Conservation (phyloP, 2,329 filamentous ascomycete genomes). For the Didymella pomorum region DNA sequence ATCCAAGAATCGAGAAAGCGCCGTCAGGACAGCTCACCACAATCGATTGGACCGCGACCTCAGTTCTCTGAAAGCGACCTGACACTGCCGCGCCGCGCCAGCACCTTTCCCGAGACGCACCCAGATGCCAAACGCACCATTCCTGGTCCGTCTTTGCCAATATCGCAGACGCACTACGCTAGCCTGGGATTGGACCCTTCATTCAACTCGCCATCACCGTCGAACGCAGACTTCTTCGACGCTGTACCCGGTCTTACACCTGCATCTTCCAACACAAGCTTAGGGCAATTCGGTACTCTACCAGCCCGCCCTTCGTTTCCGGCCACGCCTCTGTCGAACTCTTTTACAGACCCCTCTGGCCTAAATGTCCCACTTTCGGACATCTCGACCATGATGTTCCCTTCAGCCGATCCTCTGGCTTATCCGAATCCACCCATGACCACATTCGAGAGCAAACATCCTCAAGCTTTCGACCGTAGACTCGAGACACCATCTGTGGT, state of each 20-base stretch:
- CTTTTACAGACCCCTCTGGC: slow-evolving; percentile 42
- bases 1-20: slow-evolving; percentile 47
- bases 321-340: slow-evolving; percentile 39
- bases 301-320: slow-evolving; percentile 42
- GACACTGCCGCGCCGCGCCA: slow-evolving; percentile 41
- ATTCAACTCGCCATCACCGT: slow-evolving; percentile 38
- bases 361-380: slow-evolving; percentile 66
- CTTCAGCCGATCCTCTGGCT: slow-evolving; percentile 77
- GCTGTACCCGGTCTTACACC: slow-evolving; percentile 45
- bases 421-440: slow-evolving; percentile 81
- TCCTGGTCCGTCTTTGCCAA: slow-evolving; percentile 34
- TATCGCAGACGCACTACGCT: slow-evolving; percentile 41
- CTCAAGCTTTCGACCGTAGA: slow-evolving; percentile 39
- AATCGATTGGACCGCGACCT: slow-evolving; percentile 37
- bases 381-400: slow-evolving; percentile 81
- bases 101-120: slow-evolving; percentile 48
- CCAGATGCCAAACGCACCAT: slow-evolving; percentile 41
- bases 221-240: slow-evolving; percentile 43
- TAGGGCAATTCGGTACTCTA: slow-evolving; percentile 38
- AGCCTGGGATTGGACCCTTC: slow-evolving; percentile 39
- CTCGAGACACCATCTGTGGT: slow-evolving; percentile 29
- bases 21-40: slow-evolving; percentile 49
- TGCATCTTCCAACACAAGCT: slow-evolving; percentile 41
- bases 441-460: slow-evolving; percentile 57
- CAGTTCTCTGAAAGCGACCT: slow-evolving; percentile 33